phyloP scores from a whole-genome alignment of 2,329 filamentous ascomycete species.

The Domatiomyces catenatus region DNA sequence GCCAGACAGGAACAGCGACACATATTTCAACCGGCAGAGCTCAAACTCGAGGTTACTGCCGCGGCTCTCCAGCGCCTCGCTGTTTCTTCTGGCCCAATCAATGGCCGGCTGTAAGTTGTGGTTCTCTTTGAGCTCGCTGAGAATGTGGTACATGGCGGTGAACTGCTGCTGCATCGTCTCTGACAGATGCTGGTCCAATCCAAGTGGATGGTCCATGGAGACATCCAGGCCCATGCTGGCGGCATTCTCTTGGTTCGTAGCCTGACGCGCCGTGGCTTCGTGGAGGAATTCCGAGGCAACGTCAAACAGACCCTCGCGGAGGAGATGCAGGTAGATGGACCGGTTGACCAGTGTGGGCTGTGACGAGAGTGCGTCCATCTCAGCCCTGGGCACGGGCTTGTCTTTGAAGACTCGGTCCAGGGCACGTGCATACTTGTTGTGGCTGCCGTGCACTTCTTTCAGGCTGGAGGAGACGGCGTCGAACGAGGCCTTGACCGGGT shows the following conservation, averaged over 20 bases:
- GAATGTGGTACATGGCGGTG: conserved; percentile 75
- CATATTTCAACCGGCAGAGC: conserved; percentile 72
- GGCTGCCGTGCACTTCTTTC: conserved; percentile 65
- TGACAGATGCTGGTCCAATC: conserved; percentile 12
- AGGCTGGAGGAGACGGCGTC: conserved; percentile 67
- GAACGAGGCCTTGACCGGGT: conserved; percentile 65
- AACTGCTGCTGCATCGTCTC: conserved; percentile 56
- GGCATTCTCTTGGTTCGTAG: conserved; percentile 17
- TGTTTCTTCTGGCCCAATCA: conserved; percentile 63
- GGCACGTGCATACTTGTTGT: conserved; percentile 71
- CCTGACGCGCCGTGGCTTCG: conserved; percentile 35
- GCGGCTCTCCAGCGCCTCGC: conserved; percentile 54
- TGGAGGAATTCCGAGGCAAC: conserved; percentile 73
- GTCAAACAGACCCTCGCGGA: conserved; percentile 83
- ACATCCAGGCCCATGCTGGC: conserved; percentile 21
- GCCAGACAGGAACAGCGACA: conserved; percentile 63
- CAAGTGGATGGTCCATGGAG: conserved; percentile 14
- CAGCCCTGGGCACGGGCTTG: conserved; percentile 55
- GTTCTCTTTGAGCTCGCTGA: conserved; percentile 56
- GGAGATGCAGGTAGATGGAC: conserved; percentile 88
- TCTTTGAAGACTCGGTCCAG: conserved; percentile 66
- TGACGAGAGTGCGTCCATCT: conserved; percentile 63
- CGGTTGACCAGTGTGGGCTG: conserved; percentile 71
- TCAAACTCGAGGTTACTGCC: conserved; percentile 95
- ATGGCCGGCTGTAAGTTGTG: conserved; percentile 72